phyloP scores from a whole-genome alignment of 192 early-diverging fungal species.

The Backusella mclennaniae region DNA sequence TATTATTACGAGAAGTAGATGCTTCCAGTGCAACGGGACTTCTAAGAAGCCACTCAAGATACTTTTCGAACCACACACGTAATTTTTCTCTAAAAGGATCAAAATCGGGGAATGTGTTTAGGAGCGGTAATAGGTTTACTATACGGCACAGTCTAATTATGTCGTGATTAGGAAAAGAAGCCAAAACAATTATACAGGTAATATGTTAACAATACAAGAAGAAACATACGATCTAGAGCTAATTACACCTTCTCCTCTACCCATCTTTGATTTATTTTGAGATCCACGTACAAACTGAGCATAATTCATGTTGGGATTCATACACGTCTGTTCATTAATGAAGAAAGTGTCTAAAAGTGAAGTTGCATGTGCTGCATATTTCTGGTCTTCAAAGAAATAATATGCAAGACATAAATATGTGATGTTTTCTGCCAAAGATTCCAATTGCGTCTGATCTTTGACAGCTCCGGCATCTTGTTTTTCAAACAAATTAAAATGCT shows the following conservation, averaged over 20 bases:
- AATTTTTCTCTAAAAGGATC: not conserved
- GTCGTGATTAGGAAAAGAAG: not conserved
- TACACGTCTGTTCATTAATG: conserved; percentile 22
- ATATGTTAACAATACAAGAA: not conserved
- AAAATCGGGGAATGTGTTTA: conserved; percentile 3
- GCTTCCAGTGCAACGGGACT: conserved; percentile 27
- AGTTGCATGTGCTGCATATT: conserved; percentile 26
- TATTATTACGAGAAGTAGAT: conserved; percentile 25
- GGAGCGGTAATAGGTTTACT: conserved; percentile 30
- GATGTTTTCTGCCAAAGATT: conserved; percentile 24
- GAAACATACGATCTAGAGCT: conserved; percentile 28
- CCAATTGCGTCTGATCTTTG: conserved; percentile 32
- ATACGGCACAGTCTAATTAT: conserved; percentile 18
- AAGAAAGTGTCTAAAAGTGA: conserved; percentile 24
- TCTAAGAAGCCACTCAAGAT: conserved; percentile 31
- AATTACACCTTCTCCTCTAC: conserved; percentile 32
- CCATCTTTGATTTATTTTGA: conserved; percentile 15
- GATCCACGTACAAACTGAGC: conserved; percentile 33
- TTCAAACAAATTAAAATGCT: not conserved
- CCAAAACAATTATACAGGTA: not conserved
- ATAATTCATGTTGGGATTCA: conserved; percentile 40
- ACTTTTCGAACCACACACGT: conserved; percentile 24
- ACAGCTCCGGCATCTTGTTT: conserved; percentile 15
- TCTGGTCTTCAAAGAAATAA: conserved; percentile 17
- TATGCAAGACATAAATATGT: conserved; percentile 31